Base-by-base conservation (phyloP, 805 yeast genomes). In the Sugiyamaella lignohabitans region DNA sequence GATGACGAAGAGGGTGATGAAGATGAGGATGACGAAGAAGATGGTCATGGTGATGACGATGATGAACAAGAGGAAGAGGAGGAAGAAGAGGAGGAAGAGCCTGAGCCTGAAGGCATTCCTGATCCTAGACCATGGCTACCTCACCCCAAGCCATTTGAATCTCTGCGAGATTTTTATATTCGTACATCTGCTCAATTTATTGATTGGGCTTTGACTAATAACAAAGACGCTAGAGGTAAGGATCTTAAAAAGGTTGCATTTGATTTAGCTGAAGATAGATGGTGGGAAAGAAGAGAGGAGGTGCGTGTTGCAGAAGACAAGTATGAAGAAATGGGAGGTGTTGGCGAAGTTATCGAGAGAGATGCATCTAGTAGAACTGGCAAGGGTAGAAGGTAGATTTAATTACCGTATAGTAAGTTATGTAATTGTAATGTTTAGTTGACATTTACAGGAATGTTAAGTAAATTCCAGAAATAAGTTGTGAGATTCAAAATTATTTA, bases 251-350 rank as follows among this genome's bases (percentile, higher is more conserved):
- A 83, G 46, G 84, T 86, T 38, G 83, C 97, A 0, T 91, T 91
- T 61, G 96, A 88, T 52, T 67, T 91, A 51, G 84, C 93, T 63
- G 95, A 89, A 66, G 91, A 84, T 55, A 79, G 98, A 69, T 91
- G 95, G 93, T 91, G 98, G 98, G 98, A 91, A 63, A 84, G 98
- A 70, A 80, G 97, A 68, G 98, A 91, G 57, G 91, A 82, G 58
- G 82, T 91, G 20, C 81, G 94, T 62, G 75, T 79, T 36, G 84
- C 86, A 43, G 98, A 91, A 67, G 98, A 91, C 56, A 79, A 80
- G 60, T 67, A 86, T 57, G 97, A 91, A 65, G 96, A 88, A 57
- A 60, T 84, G 63, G 95, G 95, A 42, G 96, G 95, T 49, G 89
- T 87, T 51, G 94, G 85, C 16, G 95, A 86, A 49, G 81, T 91